These are phyloP conservation scores for Phytophthora sojae DNA, from an alignment of 352 stramenopile genomes.

Conservation along the genomic window DNA sequence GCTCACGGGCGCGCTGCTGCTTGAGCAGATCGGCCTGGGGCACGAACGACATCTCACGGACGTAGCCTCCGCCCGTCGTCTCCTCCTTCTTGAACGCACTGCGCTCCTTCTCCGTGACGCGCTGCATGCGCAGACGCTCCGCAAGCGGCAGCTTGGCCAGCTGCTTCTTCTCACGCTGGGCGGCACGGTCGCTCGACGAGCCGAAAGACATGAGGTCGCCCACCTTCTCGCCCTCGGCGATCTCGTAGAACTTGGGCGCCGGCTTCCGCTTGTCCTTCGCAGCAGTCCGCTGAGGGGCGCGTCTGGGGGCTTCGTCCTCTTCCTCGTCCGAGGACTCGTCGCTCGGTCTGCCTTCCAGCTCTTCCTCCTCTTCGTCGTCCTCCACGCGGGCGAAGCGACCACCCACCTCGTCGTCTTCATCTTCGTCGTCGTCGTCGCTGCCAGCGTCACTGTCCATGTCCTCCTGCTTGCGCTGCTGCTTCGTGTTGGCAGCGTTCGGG, in stretches of 20 bases:
- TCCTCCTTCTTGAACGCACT: constrained; percentile 90
- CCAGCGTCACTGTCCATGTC: constrained; percentile 94
- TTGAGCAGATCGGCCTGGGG: constrained; percentile 66
- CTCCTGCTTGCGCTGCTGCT: constrained; percentile 79
- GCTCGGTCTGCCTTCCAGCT: constrained; percentile 65
- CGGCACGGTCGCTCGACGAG: constrained; percentile 65
- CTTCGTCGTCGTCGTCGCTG: constrained; percentile 72
- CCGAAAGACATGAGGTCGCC: constrained; percentile 83
- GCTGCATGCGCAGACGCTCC: constrained; percentile 80
- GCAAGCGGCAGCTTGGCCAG: constrained; percentile 80
- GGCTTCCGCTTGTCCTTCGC: constrained; percentile 48
- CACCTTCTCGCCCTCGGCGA: constrained; percentile 84
- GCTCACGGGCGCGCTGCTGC: constrained; percentile 54
- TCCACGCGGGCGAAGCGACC: constrained; percentile 78
- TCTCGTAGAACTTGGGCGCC: constrained; percentile 87
- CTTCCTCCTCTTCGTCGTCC: constrained; percentile 63
- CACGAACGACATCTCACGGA: constrained; percentile 86
- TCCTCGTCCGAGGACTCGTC: constrained; percentile 77
- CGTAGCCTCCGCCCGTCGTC: constrained; percentile 72
- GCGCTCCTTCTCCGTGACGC: constrained; percentile 75
- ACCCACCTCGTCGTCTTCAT: constrained; percentile 59
- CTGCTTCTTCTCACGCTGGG: constrained; percentile 83
- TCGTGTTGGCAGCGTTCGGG: constrained; percentile 88
- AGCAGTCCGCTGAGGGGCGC: constrained; percentile 10
- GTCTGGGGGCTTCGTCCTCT: constrained; percentile 32